Evolutionary conservation across 441 rosid species (phyloP).

Genomic region (Pelargonium citronellum): DNA sequence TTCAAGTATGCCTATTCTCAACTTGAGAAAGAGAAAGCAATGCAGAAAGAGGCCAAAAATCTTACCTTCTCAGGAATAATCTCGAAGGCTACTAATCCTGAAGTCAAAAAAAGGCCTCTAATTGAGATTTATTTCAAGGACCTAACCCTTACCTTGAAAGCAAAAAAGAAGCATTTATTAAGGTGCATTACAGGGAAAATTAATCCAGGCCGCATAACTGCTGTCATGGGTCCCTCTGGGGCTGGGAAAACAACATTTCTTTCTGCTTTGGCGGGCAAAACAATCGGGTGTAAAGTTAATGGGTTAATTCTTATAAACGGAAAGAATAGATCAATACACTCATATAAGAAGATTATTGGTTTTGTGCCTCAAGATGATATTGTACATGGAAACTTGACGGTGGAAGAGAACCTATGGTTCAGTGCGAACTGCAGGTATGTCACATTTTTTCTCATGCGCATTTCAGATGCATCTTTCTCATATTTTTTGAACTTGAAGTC

Average conservation of each 20-base stretch:
- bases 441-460: not conserved
- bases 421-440: slow-evolving; percentile 95
- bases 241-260: slow-evolving; percentile 98
- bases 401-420: slow-evolving; percentile 94
- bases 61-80: slow-evolving; percentile 91
- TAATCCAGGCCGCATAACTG: slow-evolving; percentile 82
- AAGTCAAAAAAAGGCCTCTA: slow-evolving; percentile 53
- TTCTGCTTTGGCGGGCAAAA: slow-evolving; percentile 84
- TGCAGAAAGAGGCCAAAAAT: slow-evolving; percentile 52
- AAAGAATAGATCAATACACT: slow-evolving; percentile 57
- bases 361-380: slow-evolving; percentile 97
- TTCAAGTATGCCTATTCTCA: slow-evolving; percentile 90
- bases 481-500: not conserved
- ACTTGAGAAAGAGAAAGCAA: slow-evolving; percentile 83
- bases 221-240: slow-evolving; percentile 99
- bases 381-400: slow-evolving; percentile 94
- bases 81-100: slow-evolving; percentile 69
- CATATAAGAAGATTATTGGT: slow-evolving; percentile 84
- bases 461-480: not conserved
- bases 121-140: slow-evolving; percentile 84
- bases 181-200: slow-evolving; percentile 87
- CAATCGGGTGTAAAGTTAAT: slow-evolving; percentile 63
- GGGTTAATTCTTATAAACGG: slow-evolving; percentile 83
- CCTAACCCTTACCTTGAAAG: slow-evolving; percentile 66
- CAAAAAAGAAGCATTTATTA: slow-evolving; percentile 71